Conservation (phyloP, 208 protist genomes). For the Trypanosoma avium region DNA sequence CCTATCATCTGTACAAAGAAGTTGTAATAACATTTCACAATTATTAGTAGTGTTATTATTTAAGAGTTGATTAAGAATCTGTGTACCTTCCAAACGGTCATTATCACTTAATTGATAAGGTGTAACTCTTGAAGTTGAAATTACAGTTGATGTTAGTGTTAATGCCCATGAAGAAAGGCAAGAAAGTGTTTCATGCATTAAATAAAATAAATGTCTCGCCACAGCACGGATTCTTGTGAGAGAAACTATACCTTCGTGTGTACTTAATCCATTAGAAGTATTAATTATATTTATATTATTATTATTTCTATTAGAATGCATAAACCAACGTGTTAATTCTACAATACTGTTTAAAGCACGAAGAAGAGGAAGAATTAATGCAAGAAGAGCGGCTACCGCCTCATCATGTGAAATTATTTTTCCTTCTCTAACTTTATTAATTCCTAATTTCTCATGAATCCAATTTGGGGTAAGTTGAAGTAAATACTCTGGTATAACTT, state of each 20-base stretch:
- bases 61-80: constrained; percentile 5
- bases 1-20: constrained; percentile 10
- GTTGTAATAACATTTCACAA: not conserved
- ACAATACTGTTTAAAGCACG: constrained; percentile 9
- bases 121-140: not conserved
- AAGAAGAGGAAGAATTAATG: constrained; percentile 17
- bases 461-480: constrained; percentile 15
- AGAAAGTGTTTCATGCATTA: constrained; percentile 23
- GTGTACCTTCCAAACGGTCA: constrained; percentile 9
- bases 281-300: not conserved
- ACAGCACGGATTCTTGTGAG: not conserved
- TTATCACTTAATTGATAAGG: not conserved
- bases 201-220: constrained; percentile 26
- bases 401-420: not conserved
- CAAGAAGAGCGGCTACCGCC: constrained; percentile 5
- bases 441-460: constrained; percentile 15
- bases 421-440: too few relatives aligned
- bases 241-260: not conserved
- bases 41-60: too few relatives aligned
- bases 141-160: not conserved
- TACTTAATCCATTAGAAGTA: not conserved
- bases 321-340: not conserved
- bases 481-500: constrained; percentile 17
- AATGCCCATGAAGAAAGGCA: constrained; percentile 14
- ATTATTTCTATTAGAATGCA: not conserved